A percentile compares a stretch with the other conserved stretches of the same genome.
phyloP scores from a whole-genome alignment of 331 rosid species.

The Dryas integrifolia region DNA sequence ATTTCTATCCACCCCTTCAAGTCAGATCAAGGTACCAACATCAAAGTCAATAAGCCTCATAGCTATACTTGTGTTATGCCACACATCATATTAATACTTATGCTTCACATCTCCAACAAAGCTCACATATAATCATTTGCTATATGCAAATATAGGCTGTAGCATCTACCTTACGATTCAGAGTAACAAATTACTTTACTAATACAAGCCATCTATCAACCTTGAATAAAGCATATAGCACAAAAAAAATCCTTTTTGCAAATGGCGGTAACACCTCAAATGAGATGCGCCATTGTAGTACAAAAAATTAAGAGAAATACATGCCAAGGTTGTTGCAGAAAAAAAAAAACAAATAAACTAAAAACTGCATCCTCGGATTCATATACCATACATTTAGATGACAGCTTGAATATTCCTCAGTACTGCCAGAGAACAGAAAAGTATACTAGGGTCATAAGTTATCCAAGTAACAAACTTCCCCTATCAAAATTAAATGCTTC shows the following conservation, averaged over 20 bases:
- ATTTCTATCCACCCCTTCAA: not conserved
- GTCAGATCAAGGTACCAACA: not conserved
- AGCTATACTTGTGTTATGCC: not conserved
- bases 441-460: not conserved
- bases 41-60: not conserved
- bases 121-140: not conserved
- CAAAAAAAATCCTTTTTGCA: not conserved
- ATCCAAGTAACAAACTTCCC: not conserved
- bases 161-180: not conserved
- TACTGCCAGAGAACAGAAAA: not conserved
- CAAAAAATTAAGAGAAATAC: not conserved
- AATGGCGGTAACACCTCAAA: not conserved
- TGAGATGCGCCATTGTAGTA: not conserved
- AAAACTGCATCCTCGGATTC: not conserved
- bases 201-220: not conserved
- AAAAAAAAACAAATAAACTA: not conserved
- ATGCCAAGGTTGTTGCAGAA: not conserved
- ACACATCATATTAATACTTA: not conserved
- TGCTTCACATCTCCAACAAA: conserved; percentile 10
- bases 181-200: not conserved
- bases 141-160: not conserved
- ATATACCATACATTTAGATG: not conserved
- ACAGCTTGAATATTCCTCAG: not conserved
- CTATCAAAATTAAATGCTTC: conserved; percentile 2
- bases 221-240: not conserved